Base-by-base conservation (phyloP, 1,139 yeast genomes). In the Taiozyma onychis region DNA sequence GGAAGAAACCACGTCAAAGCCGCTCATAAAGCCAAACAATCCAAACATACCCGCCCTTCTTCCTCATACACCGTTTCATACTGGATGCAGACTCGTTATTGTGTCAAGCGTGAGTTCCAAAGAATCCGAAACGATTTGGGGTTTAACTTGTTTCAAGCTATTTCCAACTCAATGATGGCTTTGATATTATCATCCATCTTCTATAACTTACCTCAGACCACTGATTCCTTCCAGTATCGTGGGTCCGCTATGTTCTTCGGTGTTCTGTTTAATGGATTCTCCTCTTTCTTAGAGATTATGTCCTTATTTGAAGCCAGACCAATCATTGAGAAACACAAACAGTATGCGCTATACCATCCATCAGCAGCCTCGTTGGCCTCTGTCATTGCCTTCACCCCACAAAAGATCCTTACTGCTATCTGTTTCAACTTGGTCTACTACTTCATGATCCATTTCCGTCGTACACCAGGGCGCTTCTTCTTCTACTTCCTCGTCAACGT, bases 231-330 rank as follows among this genome's bases (percentile, higher is more conserved):
- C 65, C 85, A 78, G 63, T 75, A 72, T 56, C 76, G 96, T 60
- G 82, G 87, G 56, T 85, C 91, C 24, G 76, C 86, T 26, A 68
- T 88, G 72, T 88, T 87, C 71, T 86, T 86, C 65, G 87, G 93
- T 46, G 78, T 85, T 48, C 73, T 88, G 61, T 86, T 84, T 70
- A 87, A 87, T 66, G 88, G 91, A 16, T 83, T 88, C 67, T 74
- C 87, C 21, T 85, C 90, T 22, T 70, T 86, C 58, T 73, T 87
- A 65, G 95, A 88, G 67, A 81, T 88, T 56, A 77, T 85, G 70
- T 70, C 87, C 9, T 68, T 85, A 48, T 80, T 74, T 57, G 90
- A 83, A 62, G 84, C 89, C n/a, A 80, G 95, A 62, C 83, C 87
- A 2, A 79, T 88, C 55, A 86, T 85, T 28, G 93, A 85, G 65